These are phyloP conservation scores for Chaetomium fimeti DNA, from an alignment of 495 filamentous ascomycete genomes.

Conservation along the genomic window DNA sequence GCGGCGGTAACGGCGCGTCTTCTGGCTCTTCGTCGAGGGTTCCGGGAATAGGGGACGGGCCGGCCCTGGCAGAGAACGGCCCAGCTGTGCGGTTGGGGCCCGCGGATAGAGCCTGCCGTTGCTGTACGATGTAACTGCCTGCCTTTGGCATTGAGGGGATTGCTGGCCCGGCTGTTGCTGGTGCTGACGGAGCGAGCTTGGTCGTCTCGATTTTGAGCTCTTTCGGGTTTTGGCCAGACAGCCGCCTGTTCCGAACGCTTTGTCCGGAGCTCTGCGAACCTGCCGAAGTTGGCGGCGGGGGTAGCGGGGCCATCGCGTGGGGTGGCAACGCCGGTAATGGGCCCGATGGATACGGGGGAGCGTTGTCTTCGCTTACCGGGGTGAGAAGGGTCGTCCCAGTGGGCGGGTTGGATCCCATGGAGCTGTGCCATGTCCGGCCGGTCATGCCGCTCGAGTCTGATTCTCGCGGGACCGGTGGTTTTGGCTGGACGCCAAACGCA, in stretches of 20 bases:
- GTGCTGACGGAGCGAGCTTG: slow-evolving; percentile 36
- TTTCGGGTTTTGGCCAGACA: slow-evolving; percentile 74
- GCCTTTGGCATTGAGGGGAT: slow-evolving; percentile 46
- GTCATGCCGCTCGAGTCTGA: slow-evolving; percentile 86
- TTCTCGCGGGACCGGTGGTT: slow-evolving; percentile 77
- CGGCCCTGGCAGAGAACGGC: slow-evolving; percentile 34
- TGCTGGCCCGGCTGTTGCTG: slow-evolving; percentile 42
- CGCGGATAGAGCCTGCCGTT: slow-evolving; percentile 47
- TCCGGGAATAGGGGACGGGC: slow-evolving; percentile 36
- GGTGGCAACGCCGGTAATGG: slow-evolving; percentile 42
- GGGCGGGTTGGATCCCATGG: slow-evolving; percentile 72
- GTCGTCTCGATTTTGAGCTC: slow-evolving; percentile 90
- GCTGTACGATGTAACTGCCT: slow-evolving; percentile 44
- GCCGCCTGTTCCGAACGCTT: slow-evolving; percentile 73
- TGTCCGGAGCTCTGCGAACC: slow-evolving; percentile 38
- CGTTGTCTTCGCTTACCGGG: slow-evolving; percentile 66
- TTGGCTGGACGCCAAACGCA: slow-evolving; percentile 70
- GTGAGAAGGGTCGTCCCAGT: slow-evolving; percentile 70
- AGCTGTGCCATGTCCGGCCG: slow-evolving; percentile 84
- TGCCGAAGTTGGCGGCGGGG: slow-evolving; percentile 29
- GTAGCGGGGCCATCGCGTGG: slow-evolving; percentile 36
- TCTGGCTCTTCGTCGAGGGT: slow-evolving; percentile 24
- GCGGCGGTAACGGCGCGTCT: slow-evolving; percentile 32
- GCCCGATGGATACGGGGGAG: slow-evolving; percentile 31
- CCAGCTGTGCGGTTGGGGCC: slow-evolving; percentile 34